Evolutionary conservation across 164 flowering plant genomes (phyloP).

Genomic region (Dillenia suffruticosa): DNA sequence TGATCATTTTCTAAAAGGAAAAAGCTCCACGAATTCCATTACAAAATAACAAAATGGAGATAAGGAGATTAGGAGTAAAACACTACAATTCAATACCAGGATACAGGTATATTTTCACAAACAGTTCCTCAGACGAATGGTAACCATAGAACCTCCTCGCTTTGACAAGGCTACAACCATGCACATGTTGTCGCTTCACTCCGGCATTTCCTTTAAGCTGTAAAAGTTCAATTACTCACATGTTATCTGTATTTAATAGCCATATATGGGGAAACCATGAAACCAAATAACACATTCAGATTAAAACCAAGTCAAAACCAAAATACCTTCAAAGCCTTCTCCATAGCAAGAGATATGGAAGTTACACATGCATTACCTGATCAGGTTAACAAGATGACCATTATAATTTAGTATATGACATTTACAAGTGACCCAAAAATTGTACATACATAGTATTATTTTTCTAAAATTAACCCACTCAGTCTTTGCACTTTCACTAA

Average conservation of each 20-base stretch:
- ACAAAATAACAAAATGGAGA: too few relatives aligned
- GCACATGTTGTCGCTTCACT: slow-evolving; percentile 84
- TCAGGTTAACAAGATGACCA: slow-evolving; percentile 1
- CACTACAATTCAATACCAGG: slow-evolving; percentile 21
- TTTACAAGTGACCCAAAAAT: background rate
- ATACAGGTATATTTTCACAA: slow-evolving; percentile 92
- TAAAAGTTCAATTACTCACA: slow-evolving; percentile 10
- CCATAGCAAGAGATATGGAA: slow-evolving; percentile 48
- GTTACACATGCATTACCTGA: slow-evolving; percentile 44
- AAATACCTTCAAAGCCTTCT: slow-evolving; percentile 82
- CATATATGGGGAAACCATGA: background rate
- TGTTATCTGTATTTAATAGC: background rate
- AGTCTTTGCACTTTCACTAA: too few relatives aligned
- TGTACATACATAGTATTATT: too few relatives aligned
- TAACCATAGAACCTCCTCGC: slow-evolving; percentile 86
- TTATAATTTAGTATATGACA: background rate
- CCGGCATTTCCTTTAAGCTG: slow-evolving; percentile 68
- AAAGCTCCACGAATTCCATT: too few relatives aligned
- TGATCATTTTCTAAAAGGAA: too few relatives aligned
- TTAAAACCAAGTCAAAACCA: slow-evolving; percentile 1
- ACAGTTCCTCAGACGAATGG: slow-evolving; percentile 78
- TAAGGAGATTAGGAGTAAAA: too few relatives aligned
- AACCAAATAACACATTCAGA: slow-evolving; percentile 1
- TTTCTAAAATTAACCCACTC: too few relatives aligned
- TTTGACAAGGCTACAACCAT: slow-evolving; percentile 72